Base-by-base conservation (phyloP, 2,329 filamentous ascomycete species). In the Trichoderma hamatum region DNA sequence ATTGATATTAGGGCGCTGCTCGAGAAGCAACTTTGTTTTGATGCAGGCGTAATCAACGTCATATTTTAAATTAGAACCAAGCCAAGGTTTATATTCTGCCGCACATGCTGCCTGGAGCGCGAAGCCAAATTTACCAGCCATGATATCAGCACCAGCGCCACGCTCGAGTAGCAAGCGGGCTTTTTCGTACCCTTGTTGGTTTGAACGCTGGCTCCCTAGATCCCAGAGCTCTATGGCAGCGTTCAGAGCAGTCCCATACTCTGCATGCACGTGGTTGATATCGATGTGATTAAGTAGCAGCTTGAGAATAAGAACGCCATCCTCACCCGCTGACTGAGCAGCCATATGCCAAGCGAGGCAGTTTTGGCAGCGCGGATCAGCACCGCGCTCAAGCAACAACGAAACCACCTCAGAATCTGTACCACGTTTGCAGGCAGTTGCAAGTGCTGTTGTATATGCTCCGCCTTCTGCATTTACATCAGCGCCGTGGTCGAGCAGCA, bases 41-140 rank as follows among this genome's bases (percentile, higher is more conserved):
- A 0, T 1, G 1, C 10, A 32, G 10, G 0, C 13, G 3, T 19
- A 5, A 13, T 63, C 2, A 13, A 52, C 16, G 5, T 34, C 14
- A 2, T 1, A n/a, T n/a, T n/a, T n/a, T 1, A 24, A 10, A 11
- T 11, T n/a, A 21, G n/a, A n/a, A n/a, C n/a, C 1, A 3, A 1
- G 5, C 3, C 5, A 10, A 5, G 9, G n/a, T 21, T 3, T 10
- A 24, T 5, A 19, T 10, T 36, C 21, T 9, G 21, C 5, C 7
- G n/a, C 24, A 49, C 67, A 68, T 21, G 71, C 71, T 26, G 69
- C 59, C 52, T 70, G 68, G 5, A 74, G 73, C n/a, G 70, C 61
- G 24, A 62, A 55, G 10, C 68, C 70, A 52, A 56, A 71, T n/a
- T 43, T 24, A 0, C 64, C 68, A 6, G 10, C 28, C n/a, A 32